Base-by-base conservation (phyloP, 2,329 filamentous ascomycete species). In the Ascochyta fabae region DNA sequence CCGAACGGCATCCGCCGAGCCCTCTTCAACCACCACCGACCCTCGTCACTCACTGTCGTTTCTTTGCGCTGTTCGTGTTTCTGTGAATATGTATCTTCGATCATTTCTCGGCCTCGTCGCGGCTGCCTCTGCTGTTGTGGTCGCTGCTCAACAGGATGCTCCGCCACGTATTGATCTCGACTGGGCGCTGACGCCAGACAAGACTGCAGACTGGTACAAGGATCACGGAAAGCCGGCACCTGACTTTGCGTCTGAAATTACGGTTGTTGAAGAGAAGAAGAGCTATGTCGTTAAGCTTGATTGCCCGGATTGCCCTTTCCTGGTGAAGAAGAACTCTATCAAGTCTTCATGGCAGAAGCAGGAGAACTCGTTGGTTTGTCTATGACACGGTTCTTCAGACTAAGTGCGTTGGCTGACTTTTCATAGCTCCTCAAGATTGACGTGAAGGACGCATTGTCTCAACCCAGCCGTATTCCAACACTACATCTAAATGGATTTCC, bases 231-330 rank as follows among this genome's bases (percentile, higher is more conserved):
- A 24, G 36, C 53, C 53, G 4, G 23, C 45, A 2, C 53, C 53
- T 8, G 23, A 34, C 10, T 36, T 46, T 29, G 65, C 64, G 2
- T 47, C 62, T 27, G 49, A 52, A 13, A 46, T 72, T 35, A 66
- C 63, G 1, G 58, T 60, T 9, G 50, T 66, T 13, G 55, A 65
- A 24, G 27, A 42, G 13, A 62, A 67, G 33, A 67, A 62, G 34
- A 67, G 58, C 35, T 73, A 69, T 45, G 44, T 66, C 4, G 67
- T 71, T 27, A 71, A 73, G 51, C 47, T 72, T 16, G 67, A 66
- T 12, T 73, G 70, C 40, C 27, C 64, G 0, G 67, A 58, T 6
- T 73, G 69, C 53, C 68, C 69, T 9, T 68, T 69, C 50, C 58
- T 57, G 1, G 53, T 63, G 9, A 53, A 60, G 22, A 42, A 56